Conservation (phyloP, 2,329 filamentous ascomycete genomes). For the Diaporthe citrichinensis region DNA sequence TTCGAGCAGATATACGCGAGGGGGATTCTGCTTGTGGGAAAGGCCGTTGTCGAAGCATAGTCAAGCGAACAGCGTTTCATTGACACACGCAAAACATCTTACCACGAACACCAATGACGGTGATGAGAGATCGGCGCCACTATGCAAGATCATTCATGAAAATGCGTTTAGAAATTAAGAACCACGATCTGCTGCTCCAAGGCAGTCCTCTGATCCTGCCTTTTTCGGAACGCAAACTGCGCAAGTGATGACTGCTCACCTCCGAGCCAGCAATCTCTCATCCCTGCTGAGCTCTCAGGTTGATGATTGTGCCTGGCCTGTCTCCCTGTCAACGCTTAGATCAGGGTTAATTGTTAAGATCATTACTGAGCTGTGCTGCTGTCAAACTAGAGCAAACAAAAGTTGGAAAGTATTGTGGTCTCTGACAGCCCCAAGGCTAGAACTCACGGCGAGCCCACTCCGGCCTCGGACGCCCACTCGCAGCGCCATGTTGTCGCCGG, state of each 20-base stretch:
- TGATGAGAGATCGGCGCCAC: not conserved
- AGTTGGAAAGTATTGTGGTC: too few species aligned
- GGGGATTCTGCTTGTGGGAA: not conserved
- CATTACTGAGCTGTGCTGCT: not conserved
- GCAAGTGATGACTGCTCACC: not conserved
- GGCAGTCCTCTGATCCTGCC: not conserved
- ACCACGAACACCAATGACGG: not conserved
- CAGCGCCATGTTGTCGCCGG: too few species aligned
- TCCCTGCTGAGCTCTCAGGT: not conserved
- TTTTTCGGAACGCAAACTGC: not conserved
- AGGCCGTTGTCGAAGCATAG: not conserved
- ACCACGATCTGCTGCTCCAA: conserved; percentile 13
- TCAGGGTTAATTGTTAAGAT: too few species aligned
- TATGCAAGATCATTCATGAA: not conserved
- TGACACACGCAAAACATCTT: not conserved
- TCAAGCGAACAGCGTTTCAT: conserved; percentile 5
- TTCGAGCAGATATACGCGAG: not conserved
- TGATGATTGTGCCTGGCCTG: not conserved
- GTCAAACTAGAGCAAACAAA: not conserved
- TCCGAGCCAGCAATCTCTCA: not conserved
- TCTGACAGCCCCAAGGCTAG: too few species aligned
- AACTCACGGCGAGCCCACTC: too few species aligned
- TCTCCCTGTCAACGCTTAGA: not conserved
- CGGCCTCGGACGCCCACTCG: too few species aligned
- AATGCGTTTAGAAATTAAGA: conserved; percentile 13